Conservation (phyloP, 805 yeast species). For the Starmera caribaea region DNA sequence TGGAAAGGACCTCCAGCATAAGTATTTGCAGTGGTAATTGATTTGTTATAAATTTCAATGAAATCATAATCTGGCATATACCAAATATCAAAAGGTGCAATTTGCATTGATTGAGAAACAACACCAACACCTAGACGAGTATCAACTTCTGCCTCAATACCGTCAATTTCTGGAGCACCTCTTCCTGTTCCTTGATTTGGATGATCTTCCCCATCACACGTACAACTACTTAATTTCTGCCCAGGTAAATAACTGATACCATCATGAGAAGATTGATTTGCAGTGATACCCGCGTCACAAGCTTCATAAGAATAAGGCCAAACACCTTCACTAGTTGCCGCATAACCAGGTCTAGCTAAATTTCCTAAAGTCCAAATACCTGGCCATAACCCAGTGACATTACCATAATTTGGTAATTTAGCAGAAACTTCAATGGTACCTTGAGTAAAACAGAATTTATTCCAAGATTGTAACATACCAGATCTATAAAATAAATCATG, state of each 20-base stretch:
- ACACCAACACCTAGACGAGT: constrained; percentile 36
- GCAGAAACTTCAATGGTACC: constrained; percentile 74
- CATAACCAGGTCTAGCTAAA: constrained; percentile 83
- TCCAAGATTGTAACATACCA: constrained; percentile 92
- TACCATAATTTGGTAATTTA: constrained; percentile 69
- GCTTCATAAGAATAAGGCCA: constrained; percentile 89
- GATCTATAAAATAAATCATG: constrained; percentile 78
- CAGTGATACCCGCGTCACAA: constrained; percentile 92
- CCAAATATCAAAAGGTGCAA: constrained; percentile 95
- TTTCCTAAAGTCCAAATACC: constrained; percentile 95
- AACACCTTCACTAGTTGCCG: constrained; percentile 81
- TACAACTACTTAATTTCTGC: constrained; percentile 66
- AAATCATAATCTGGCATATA: constrained; percentile 82
- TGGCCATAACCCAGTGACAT: constrained; percentile 86
- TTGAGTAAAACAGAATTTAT: constrained; percentile 79
- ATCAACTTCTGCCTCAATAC: constrained; percentile 74
- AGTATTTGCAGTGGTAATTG: constrained; percentile 72
- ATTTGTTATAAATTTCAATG: constrained; percentile 57
- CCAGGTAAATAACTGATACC: constrained; percentile 86
- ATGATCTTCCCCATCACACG: constrained; percentile 76
- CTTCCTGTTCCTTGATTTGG: constrained; percentile 85
- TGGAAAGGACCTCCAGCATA: constrained; percentile 92
- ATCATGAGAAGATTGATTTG: constrained; percentile 84
- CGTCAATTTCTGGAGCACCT: constrained; percentile 95
- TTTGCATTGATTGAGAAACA: constrained; percentile 87